A percentile compares a stretch with the other conserved stretches of the same genome.
Conservation (phyloP, 2,329 filamentous ascomycete genomes). For the Fusarium protoensiforme region DNA sequence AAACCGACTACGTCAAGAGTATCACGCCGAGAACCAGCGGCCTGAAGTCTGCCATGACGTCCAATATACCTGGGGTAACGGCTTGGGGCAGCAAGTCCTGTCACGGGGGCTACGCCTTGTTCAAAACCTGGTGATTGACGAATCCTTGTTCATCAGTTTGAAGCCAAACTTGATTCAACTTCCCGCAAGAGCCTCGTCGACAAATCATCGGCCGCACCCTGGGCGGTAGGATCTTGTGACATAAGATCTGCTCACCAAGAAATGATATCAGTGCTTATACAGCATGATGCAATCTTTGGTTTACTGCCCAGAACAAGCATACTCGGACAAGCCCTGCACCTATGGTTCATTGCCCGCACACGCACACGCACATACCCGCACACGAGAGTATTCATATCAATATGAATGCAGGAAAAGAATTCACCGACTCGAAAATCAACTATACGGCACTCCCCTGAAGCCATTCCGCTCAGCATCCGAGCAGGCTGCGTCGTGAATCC, state of each 20-base stretch:
- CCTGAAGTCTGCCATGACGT: neutral
- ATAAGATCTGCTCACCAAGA: neutral
- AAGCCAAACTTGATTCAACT: neutral
- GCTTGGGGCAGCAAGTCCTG: neutral
- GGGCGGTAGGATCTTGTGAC: neutral
- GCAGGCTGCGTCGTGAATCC: neutral
- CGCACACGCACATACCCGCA: neutral
- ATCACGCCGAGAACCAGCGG: slow-evolving; percentile 1
- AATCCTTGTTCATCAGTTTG: neutral
- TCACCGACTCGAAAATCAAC: neutral
- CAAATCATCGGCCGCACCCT: neutral
- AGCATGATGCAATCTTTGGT: neutral
- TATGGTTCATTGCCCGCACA: neutral
- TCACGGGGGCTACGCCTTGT: neutral
- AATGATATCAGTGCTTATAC: neutral
- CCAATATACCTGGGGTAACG: neutral
- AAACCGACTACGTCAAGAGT: slow-evolving; percentile 6
- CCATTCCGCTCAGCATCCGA: neutral
- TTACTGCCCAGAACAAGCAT: neutral
- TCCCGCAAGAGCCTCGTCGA: neutral
- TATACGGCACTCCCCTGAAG: neutral
- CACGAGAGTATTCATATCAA: neutral
- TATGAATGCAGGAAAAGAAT: neutral
- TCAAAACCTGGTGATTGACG: neutral
- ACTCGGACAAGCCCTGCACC: neutral